Evolutionary conservation across 176 grass and related monocot species (phyloP).

Genomic region (Hyparrhenia diplandra): DNA sequence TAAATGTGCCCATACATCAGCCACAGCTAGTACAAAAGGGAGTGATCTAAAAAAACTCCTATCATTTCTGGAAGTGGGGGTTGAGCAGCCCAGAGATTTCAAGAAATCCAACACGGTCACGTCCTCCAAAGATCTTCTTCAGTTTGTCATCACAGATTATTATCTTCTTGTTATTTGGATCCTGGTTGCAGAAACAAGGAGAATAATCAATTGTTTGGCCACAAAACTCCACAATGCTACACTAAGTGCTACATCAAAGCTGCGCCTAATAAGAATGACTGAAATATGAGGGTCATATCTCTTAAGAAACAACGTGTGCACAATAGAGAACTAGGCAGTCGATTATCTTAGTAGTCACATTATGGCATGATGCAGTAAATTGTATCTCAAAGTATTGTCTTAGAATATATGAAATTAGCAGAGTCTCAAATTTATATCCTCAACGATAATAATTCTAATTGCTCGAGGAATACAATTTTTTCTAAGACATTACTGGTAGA

Average conservation of each 20-base stretch:
- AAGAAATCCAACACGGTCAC: conserved; percentile 75
- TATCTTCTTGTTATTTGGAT: conserved; percentile 72
- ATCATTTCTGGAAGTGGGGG: conserved; percentile 69
- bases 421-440: not conserved
- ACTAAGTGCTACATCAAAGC: not conserved
- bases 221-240: not conserved
- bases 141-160: conserved; percentile 75
- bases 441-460: too few species aligned
- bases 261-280: not conserved
- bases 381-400: not conserved
- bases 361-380: not conserved
- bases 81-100: conserved; percentile 76
- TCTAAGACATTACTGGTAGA: not conserved
- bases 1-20: conserved; percentile 25
- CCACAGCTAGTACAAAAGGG: conserved; percentile 22
- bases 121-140: conserved; percentile 78
- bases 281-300: not conserved
- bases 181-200: conserved; percentile 30
- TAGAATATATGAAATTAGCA: not conserved
- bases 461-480: too few species aligned
- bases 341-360: not conserved
- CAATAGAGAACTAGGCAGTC: not conserved
- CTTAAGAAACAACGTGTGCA: not conserved
- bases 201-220: not conserved
- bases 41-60: conserved; percentile 20